Evolutionary conservation across 2,329 filamentous ascomycete genomes (phyloP).

Genomic region (Sclerotinia subarctica): DNA sequence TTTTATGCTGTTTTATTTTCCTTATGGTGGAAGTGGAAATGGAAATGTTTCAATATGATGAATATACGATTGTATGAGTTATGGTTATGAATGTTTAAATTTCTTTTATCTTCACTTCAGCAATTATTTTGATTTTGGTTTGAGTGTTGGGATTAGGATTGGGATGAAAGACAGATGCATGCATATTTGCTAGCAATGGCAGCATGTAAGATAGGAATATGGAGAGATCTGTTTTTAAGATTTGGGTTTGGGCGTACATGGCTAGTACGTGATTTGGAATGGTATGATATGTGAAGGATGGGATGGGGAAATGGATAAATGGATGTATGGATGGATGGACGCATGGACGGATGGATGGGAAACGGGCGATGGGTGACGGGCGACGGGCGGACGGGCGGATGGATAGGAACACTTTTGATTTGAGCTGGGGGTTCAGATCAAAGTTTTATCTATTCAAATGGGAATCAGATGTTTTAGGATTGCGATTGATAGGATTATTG

Average conservation of each 20-base stretch:
- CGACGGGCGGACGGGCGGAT: not conserved
- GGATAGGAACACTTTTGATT: not conserved
- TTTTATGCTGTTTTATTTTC: conserved; percentile 11
- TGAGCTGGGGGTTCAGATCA: not conserved
- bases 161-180: conserved; percentile 8
- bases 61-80: conserved; percentile 38
- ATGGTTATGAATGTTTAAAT: conserved; percentile 31
- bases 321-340: too few relatives aligned
- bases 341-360: not conserved
- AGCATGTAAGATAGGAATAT: conserved; percentile 20
- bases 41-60: conserved; percentile 33
- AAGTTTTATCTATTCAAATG: not conserved
- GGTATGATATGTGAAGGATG: not conserved
- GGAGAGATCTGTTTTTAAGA: conserved; percentile 5
- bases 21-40: conserved; percentile 19
- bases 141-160: conserved; percentile 4
- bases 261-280: conserved; percentile 14
- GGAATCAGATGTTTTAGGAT: not conserved
- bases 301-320: not conserved
- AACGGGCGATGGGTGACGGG: too few relatives aligned
- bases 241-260: conserved; percentile 8
- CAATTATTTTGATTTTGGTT: conserved; percentile 5
- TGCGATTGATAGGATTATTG: not conserved
- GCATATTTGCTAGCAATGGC: conserved; percentile 18
- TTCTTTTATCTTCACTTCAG: conserved; percentile 18